A percentile compares a stretch with the other conserved stretches of the same genome.
These are phyloP conservation scores for Microdochium trichocladiopsis DNA, from an alignment of 2,329 filamentous ascomycete species.

Conservation along the genomic window DNA sequence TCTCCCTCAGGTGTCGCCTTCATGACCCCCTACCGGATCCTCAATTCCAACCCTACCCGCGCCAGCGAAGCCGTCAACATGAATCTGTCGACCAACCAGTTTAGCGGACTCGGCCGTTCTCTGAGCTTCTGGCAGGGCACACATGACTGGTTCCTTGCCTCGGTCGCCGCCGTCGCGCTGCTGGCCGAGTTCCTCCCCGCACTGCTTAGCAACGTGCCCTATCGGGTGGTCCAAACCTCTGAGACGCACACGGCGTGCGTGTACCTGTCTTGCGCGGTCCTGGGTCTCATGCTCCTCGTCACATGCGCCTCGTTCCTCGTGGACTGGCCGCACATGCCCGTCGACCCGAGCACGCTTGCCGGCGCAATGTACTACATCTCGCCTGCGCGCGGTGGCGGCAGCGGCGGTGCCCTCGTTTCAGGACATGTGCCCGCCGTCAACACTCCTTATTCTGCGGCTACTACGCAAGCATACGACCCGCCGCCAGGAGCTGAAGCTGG, in stretches of 20 bases:
- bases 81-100: slow-evolving; percentile 34
- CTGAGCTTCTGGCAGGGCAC: slow-evolving; percentile 4
- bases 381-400: background rate
- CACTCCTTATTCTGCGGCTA: too few species aligned
- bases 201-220: slow-evolving; percentile 40
- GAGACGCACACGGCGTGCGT: slow-evolving; percentile 31
- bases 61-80: slow-evolving; percentile 28
- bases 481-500: too few species aligned
- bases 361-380: slow-evolving; percentile 26
- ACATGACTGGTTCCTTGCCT: slow-evolving; percentile 29
- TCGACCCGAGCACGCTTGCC: slow-evolving; percentile 25
- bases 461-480: too few species aligned
- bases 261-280: slow-evolving; percentile 26
- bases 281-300: slow-evolving; percentile 34
- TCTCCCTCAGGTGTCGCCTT: slow-evolving; percentile 31
- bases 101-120: slow-evolving; percentile 31
- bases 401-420: background rate
- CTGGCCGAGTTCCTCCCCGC: slow-evolving; percentile 43
- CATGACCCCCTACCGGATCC: slow-evolving; percentile 34
- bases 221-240: slow-evolving; percentile 31
- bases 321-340: slow-evolving; percentile 29
- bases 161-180: slow-evolving; percentile 33
- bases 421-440: too few species aligned
- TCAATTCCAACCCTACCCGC: slow-evolving; percentile 26
- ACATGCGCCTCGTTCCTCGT: slow-evolving; percentile 31